phyloP scores from a whole-genome alignment of 2,329 filamentous ascomycete genomes.

The Colletotrichum shisoi region DNA sequence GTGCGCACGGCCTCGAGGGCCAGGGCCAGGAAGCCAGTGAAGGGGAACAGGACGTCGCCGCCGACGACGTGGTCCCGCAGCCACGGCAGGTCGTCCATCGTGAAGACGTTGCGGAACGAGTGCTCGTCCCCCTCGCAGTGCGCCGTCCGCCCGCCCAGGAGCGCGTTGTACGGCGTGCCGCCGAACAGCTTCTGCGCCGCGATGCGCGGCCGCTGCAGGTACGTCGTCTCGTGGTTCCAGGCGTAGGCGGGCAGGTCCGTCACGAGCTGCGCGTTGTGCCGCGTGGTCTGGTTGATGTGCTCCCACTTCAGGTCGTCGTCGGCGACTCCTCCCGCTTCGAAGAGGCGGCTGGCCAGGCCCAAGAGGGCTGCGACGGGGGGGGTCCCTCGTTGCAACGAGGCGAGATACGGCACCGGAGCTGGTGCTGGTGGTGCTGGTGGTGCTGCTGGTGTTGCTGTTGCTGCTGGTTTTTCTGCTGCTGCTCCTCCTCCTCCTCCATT shows the following conservation, averaged over 20 bases:
- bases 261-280: slow-evolving; percentile 10
- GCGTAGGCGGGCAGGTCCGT: slow-evolving; percentile 57
- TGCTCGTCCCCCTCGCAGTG: slow-evolving; percentile 56
- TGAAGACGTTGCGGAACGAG: slow-evolving; percentile 58
- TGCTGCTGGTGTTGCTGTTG: too few species aligned
- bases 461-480: slow-evolving; percentile 33
- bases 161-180: slow-evolving; percentile 52
- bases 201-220: slow-evolving; percentile 57
- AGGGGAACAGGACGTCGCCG: slow-evolving; percentile 62
- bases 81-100: slow-evolving; percentile 62
- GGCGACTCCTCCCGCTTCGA: slow-evolving; percentile 5
- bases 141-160: slow-evolving; percentile 56
- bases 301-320: not conserved
- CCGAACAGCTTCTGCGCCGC: slow-evolving; percentile 53
- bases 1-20: slow-evolving; percentile 53
- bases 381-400: slow-evolving; percentile 52
- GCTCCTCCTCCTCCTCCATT: slow-evolving; percentile 39
- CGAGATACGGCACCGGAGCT: slow-evolving; percentile 37
- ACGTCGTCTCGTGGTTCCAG: slow-evolving; percentile 55
- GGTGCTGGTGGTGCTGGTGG: slow-evolving; percentile 3
- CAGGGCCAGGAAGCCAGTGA: slow-evolving; percentile 62
- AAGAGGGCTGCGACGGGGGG: slow-evolving; percentile 57
- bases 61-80: slow-evolving; percentile 66
- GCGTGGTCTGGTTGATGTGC: slow-evolving; percentile 5
- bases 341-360: slow-evolving; percentile 45